phyloP scores from a whole-genome alignment of 192 early-diverging fungal genomes.

The Linnemannia schmuckeri region DNA sequence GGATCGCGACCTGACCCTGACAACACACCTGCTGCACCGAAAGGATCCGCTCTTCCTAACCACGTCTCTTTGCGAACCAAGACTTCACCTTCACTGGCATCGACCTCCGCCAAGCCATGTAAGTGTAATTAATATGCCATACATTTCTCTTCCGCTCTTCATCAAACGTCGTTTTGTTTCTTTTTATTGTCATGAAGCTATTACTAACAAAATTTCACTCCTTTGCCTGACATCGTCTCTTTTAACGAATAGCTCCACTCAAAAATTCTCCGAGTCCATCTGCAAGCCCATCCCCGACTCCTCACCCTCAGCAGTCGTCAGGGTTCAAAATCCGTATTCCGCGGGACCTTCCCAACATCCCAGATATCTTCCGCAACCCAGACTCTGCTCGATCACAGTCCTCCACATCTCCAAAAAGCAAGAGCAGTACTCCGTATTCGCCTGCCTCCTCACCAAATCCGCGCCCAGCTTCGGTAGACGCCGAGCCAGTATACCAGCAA shows the following conservation, averaged over 20 bases:
- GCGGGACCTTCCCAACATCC: conserved; percentile 40
- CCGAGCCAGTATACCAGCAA: conserved; percentile 26
- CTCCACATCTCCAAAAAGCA: conserved; percentile 10
- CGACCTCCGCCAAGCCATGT: conserved; percentile 7
- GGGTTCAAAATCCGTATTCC: conserved; percentile 47
- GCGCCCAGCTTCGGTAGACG: neutral
- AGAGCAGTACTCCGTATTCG: neutral
- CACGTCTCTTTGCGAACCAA: neutral
- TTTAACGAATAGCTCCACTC: neutral
- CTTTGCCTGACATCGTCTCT: neutral
- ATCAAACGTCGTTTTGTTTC: neutral
- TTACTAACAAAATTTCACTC: neutral
- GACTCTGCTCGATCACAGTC: conserved; percentile 11
- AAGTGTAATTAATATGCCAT: neutral
- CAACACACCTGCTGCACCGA: conserved; percentile 14
- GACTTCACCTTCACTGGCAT: neutral
- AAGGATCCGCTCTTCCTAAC: no score
- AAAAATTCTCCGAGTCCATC: neutral
- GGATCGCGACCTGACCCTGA: conserved; percentile 27
- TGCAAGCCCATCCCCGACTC: neutral
- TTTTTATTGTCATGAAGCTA: neutral
- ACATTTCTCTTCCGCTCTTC: neutral
- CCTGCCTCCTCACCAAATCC: neutral
- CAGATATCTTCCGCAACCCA: conserved; percentile 33
- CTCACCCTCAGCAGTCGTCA: neutral